These are phyloP conservation scores for Grammothele lineata DNA, from an alignment of 768 basidiomycete genomes.

Conservation along the genomic window DNA sequence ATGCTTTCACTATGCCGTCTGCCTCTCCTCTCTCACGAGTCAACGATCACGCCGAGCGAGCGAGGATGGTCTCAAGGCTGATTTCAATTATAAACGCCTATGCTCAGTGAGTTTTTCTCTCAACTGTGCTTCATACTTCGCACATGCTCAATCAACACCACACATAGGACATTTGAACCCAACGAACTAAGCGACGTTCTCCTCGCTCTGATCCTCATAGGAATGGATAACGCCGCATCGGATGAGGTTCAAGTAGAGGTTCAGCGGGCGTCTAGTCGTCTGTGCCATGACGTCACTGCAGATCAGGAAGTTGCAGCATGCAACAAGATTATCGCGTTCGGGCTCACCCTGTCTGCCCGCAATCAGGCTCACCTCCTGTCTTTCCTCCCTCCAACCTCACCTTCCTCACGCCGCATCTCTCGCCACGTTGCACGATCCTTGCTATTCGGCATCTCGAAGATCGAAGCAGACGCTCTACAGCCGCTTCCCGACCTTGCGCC, in stretches of 20 bases:
- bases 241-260: constrained; percentile 43
- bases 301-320: constrained; percentile 41
- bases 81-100: constrained; percentile 38
- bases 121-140: constrained; percentile 1
- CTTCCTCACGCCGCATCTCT: constrained; percentile 49
- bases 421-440: constrained; percentile 52
- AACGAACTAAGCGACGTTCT: constrained; percentile 47
- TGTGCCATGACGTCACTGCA: constrained; percentile 39
- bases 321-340: constrained; percentile 39
- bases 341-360: constrained; percentile 36
- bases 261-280: constrained; percentile 39
- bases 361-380: constrained; percentile 50
- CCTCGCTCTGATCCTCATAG: constrained; percentile 48
- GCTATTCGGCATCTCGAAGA: constrained; percentile 22
- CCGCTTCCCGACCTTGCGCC: constrained; percentile 47
- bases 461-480: constrained; percentile 1
- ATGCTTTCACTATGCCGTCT: constrained; percentile 28
- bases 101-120: constrained; percentile 41
- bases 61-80: constrained; percentile 36
- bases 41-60: constrained; percentile 18
- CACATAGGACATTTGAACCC: constrained; percentile 7
- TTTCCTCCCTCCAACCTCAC: constrained; percentile 47
- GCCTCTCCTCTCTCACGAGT: neutral
- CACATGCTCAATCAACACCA: constrained; percentile 28
- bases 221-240: constrained; percentile 48